These are phyloP conservation scores for Neoscytalidium dimidiatum DNA, from an alignment of 2,329 filamentous ascomycete genomes.

Conservation along the genomic window DNA sequence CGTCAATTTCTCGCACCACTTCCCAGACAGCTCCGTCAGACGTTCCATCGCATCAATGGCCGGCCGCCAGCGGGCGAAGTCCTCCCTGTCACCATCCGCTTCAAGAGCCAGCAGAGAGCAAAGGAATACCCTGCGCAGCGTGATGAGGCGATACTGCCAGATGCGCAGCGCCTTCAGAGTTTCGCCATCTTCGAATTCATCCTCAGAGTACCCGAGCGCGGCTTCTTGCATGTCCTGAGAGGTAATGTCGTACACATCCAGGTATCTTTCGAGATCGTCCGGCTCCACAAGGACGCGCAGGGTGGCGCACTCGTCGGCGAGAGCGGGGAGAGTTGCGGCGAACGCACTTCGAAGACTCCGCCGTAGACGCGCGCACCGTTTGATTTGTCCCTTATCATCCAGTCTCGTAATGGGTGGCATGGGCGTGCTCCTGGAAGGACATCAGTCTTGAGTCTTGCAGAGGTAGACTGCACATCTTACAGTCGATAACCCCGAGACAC, in stretches of 20 bases:
- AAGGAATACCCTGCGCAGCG: slow-evolving; percentile 79
- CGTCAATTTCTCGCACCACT: slow-evolving; percentile 66
- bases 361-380: slow-evolving; percentile 79
- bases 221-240: slow-evolving; percentile 50
- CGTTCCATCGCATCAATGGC: slow-evolving; percentile 74
- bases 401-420: slow-evolving; percentile 89
- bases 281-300: slow-evolving; percentile 76
- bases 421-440: slow-evolving; percentile 69
- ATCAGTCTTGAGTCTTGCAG: slow-evolving; percentile 28
- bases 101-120: slow-evolving; percentile 88
- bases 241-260: slow-evolving; percentile 65
- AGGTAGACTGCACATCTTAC: slow-evolving; percentile 49
- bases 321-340: slow-evolving; percentile 68
- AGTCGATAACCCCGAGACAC: slow-evolving; percentile 88
- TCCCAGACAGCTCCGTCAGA: slow-evolving; percentile 62
- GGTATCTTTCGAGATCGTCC: slow-evolving; percentile 85
- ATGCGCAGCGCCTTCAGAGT: slow-evolving; percentile 75
- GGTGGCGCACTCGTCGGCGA: slow-evolving; percentile 67
- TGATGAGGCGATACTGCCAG: slow-evolving; percentile 69
- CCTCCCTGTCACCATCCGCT: slow-evolving; percentile 73
- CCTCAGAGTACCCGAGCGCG: slow-evolving; percentile 57
- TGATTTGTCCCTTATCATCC: slow-evolving; percentile 76
- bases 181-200: slow-evolving; percentile 73
- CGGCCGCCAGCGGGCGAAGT: slow-evolving; percentile 76
- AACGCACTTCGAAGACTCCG: slow-evolving; percentile 72